Conservation (phyloP, 192 early-diverging fungal genomes). For the Rhizophagus prolifer region DNA sequence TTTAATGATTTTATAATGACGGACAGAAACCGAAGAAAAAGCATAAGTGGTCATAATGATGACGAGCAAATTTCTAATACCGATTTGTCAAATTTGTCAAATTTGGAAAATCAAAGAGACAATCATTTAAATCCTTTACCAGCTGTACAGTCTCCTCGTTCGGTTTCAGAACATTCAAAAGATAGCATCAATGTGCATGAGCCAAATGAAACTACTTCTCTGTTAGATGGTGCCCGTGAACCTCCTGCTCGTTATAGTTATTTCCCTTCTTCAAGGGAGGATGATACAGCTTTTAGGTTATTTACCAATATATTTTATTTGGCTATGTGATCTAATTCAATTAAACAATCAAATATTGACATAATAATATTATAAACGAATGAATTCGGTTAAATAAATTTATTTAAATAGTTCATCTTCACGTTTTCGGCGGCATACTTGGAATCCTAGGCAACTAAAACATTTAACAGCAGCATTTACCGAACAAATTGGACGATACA, state of each 20-base stretch:
- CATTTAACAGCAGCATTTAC: neutral
- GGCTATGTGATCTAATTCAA: neutral
- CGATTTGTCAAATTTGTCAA: neutral
- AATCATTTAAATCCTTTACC: neutral
- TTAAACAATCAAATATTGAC: neutral
- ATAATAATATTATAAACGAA: neutral
- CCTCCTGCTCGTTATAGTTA: neutral
- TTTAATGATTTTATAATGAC: too few relatives aligned
- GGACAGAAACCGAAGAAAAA: too few relatives aligned
- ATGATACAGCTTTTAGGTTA: neutral
- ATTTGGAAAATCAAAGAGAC: neutral
- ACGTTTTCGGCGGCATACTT: constrained; percentile 2
- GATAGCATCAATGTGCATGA: neutral
- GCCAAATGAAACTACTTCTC: neutral
- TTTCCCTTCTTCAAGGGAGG: neutral
- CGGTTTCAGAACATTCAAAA: neutral
- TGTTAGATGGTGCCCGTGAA: neutral
- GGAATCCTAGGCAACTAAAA: neutral
- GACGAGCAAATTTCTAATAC: neutral
- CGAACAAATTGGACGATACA: neutral
- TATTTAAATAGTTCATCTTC: neutral
- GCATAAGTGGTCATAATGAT: too few relatives aligned
- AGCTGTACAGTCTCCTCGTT: neutral
- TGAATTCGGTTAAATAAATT: neutral
- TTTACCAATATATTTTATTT: neutral